phyloP scores from a whole-genome alignment of 225 moss, liverwort and hornwort species.

The Polytrichum commune region DNA sequence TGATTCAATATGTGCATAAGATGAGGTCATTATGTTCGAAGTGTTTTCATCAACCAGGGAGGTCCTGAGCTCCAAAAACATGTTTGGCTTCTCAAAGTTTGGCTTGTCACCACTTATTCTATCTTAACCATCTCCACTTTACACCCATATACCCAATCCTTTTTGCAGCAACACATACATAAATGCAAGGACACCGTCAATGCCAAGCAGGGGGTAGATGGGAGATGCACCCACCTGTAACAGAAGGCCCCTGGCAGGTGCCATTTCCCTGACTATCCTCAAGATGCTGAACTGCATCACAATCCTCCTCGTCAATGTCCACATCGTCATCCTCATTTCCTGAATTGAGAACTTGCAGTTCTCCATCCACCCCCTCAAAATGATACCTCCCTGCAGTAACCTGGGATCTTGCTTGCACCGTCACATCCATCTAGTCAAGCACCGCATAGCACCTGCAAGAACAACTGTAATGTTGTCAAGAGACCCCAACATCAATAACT shows the following conservation, averaged over 20 bases:
- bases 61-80: no score
- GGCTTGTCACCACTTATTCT: no score
- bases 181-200: neutral
- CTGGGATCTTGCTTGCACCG: slow-evolving; percentile 13
- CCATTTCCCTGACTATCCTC: slow-evolving; percentile 7
- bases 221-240: slow-evolving; percentile 20
- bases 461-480: neutral
- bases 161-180: no score
- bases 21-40: no score
- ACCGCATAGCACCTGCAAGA: neutral
- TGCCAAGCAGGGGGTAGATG: no score
- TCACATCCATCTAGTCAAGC: slow-evolving; percentile 44
- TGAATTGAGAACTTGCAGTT: slow-evolving; percentile 19
- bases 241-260: slow-evolving; percentile 4
- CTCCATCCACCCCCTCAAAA: slow-evolving; percentile 24
- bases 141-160: no score
- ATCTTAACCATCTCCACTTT: no score
- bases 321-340: slow-evolving; percentile 52
- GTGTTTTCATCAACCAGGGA: no score
- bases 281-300: slow-evolving; percentile 5
- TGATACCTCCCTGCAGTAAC: slow-evolving; percentile 20
- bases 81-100: no score
- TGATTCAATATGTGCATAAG: no score
- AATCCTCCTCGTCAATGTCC: slow-evolving; percentile 47
- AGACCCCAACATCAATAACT: no score